Percentiles rank a stretch among this genome's conserved stretches.
phyloP scores from a whole-genome alignment of 768 basidiomycete species.

The Rhodotorula graminis region DNA sequence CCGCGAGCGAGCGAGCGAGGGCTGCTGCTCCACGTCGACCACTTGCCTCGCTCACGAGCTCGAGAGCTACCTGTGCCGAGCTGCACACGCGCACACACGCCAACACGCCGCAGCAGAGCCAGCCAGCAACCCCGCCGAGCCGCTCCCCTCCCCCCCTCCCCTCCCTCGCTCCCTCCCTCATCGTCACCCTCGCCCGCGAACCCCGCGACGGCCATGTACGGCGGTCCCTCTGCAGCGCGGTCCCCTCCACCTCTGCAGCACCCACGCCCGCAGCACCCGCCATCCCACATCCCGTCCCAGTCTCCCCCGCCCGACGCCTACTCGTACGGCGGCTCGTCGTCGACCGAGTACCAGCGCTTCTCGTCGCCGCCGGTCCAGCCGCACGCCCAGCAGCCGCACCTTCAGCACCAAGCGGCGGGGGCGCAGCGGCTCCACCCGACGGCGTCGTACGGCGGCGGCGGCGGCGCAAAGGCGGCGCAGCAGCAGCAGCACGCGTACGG shows the following conservation, averaged over 20 bases:
- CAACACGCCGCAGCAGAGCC: no score
- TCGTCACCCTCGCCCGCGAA: not conserved
- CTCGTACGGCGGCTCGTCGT: conserved; percentile 2
- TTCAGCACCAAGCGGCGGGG: conserved; percentile 15
- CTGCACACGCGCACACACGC: no score
- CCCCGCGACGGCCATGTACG: conserved; percentile 11
- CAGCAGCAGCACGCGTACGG: not conserved
- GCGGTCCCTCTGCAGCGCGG: conserved; percentile 3
- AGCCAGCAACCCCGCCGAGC: no score
- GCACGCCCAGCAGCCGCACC: conserved; percentile 21
- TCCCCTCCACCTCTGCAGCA: conserved; percentile 68
- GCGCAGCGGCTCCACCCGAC: conserved; percentile 36
- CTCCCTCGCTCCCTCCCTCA: not conserved
- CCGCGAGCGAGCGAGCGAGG: no score
- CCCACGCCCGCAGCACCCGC: conserved; percentile 80
- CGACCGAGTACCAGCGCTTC: conserved; percentile 39
- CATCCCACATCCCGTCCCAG: conserved; percentile 70
- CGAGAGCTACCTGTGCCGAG: no score
- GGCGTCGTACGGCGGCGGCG: no score
- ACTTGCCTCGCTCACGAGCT: no score
- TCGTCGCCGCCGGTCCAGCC: conserved; percentile 26
- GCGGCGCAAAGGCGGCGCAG: no score
- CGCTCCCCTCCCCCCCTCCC: no score
- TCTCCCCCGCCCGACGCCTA: conserved; percentile 60
- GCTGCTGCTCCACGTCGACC: no score